Evolutionary conservation across 768 basidiomycete genomes (phyloP).

Genomic region (Galerina sulciceps): DNA sequence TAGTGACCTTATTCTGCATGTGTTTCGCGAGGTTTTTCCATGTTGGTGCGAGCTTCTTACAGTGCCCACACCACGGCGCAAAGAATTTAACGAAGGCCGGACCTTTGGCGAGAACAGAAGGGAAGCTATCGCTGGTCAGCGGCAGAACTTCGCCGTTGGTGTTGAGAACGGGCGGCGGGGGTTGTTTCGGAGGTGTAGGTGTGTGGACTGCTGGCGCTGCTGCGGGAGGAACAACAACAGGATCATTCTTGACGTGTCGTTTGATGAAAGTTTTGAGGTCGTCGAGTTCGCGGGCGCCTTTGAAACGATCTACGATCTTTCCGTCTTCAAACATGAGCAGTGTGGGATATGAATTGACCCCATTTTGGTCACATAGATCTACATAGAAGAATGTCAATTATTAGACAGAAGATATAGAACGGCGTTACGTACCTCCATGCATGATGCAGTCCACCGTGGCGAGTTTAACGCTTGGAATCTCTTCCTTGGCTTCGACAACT

Average conservation of each 20-base stretch:
- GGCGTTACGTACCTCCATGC: slow-evolving; percentile 25
- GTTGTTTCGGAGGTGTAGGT: slow-evolving; percentile 12
- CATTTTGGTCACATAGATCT: slow-evolving; percentile 84
- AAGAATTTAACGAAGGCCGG: slow-evolving; percentile 71
- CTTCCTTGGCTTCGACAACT: slow-evolving; percentile 52
- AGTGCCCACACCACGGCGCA: slow-evolving; percentile 98
- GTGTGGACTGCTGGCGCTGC: slow-evolving; percentile 3
- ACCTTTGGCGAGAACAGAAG: slow-evolving; percentile 39
- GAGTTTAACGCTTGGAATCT: slow-evolving; percentile 57
- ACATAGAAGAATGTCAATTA: neutral
- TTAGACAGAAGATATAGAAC: neutral
- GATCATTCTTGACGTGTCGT: slow-evolving; percentile 34
- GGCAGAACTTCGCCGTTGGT: slow-evolving; percentile 40
- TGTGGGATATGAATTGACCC: slow-evolving; percentile 74
- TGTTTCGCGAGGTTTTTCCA: slow-evolving; percentile 77
- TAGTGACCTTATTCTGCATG: slow-evolving; percentile 71
- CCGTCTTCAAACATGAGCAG: slow-evolving; percentile 77
- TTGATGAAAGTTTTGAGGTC: slow-evolving; percentile 60
- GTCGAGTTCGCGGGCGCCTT: slow-evolving; percentile 54
- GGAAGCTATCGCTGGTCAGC: slow-evolving; percentile 41
- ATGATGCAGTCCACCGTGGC: slow-evolving; percentile 52
- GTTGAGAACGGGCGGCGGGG: slow-evolving; percentile 29
- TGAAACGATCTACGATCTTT: slow-evolving; percentile 58
- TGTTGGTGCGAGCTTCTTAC: slow-evolving; percentile 87
- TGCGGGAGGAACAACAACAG: slow-evolving; percentile 1